Evolutionary conservation across 225 moss, liverwort and hornwort genomes (phyloP).

Genomic region (Rhytidiadelphus loreus): DNA sequence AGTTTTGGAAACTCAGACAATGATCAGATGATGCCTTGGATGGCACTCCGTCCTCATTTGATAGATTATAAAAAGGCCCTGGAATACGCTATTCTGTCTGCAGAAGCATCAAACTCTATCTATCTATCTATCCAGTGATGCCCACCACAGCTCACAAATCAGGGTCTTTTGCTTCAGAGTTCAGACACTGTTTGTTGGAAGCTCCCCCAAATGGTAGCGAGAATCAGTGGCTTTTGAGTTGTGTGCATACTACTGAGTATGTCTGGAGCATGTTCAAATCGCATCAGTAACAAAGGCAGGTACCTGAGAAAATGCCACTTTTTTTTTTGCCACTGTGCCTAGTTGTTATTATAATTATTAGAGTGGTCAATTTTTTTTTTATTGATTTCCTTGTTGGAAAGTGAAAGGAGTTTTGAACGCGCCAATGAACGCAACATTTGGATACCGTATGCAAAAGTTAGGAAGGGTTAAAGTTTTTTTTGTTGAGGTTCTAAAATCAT

Average conservation of each 20-base stretch:
- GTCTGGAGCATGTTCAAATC: background rate
- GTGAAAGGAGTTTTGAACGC: background rate
- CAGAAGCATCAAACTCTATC: background rate
- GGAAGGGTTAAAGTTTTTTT: background rate
- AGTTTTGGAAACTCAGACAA: background rate
- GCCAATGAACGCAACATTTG: fast-evolving
- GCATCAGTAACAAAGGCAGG: background rate
- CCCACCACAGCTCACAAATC: no score
- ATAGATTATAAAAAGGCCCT: background rate
- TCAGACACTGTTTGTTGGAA: background rate
- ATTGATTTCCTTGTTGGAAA: background rate
- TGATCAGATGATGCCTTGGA: background rate
- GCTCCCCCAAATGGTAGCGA: background rate
- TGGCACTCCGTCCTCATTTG: background rate
- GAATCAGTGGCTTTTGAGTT: background rate
- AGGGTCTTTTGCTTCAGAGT: background rate
- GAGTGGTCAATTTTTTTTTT: background rate
- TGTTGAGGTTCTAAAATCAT: fast-evolving
- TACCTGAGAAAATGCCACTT: background rate
- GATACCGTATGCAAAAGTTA: background rate
- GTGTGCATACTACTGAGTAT: no score
- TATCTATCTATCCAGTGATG: background rate
- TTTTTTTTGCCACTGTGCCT: background rate
- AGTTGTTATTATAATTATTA: background rate
- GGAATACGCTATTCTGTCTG: background rate